Evolutionary conservation across 2,329 filamentous ascomycete genomes (phyloP), one percentile per base, ranked within the genome.

Genomic region (Celoporthe dispersa): DNA sequence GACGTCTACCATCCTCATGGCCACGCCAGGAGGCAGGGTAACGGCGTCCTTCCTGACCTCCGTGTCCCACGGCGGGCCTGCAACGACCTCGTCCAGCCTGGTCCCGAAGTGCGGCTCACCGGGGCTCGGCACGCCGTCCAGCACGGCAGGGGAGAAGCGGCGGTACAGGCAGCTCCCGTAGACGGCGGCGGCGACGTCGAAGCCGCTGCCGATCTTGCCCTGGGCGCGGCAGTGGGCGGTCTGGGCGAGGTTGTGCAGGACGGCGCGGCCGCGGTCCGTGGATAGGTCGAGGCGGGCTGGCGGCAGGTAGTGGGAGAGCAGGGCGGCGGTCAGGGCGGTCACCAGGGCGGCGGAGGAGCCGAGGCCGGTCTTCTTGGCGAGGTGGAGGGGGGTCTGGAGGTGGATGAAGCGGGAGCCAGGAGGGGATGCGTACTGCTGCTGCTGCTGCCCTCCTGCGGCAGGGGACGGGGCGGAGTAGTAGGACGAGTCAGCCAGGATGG

Each of bases 271-370:
- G 0, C 81, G 74, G 0, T 85, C 81, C 62, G 85, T 84, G 63
- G 80, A 60, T 67, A 94, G 77, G 80, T 90, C 84, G 78, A 93
- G 92, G 16, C 81, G 75, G 19, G 79, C 73, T 1, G 68, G 73
- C 3, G 89, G 87, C 28, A 94, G 85, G 82, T 94, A 94, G 82
- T 94, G 90, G n/a, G 84, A 82, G 39, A 97, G 87, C 2, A 97
- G 82, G 1, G 92, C 89, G 55, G 91, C 92, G 1, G 92, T 93
- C 55, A 99, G 88, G 55, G 94, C 87, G 1, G 96, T 98, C 41
- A 98, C 95, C 16, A 99, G 88, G 4, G 96, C 96, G 4, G 96
- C 96, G 1, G 94, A 98, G 14, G 94, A 98, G 70, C 96, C 96
- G 39, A 99, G 88, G 1, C 96, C 96, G 0, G 96, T 99, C 84